These are phyloP conservation scores for Leersia perrieri DNA, from an alignment of 176 grass and related monocot species.

Conservation along the genomic window DNA sequence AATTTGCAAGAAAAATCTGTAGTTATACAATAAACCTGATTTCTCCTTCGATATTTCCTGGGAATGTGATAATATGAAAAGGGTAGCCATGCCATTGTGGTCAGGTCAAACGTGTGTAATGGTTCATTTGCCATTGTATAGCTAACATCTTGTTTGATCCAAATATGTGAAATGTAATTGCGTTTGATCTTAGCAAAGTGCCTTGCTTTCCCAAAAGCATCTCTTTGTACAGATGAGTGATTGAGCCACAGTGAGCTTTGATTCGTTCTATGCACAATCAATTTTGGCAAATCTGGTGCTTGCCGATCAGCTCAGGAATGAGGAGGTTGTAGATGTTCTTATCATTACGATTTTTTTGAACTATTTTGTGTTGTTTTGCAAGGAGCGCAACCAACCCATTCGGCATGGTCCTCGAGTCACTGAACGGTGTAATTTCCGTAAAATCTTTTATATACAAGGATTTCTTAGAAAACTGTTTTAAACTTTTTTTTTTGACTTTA, in stretches of 20 bases:
- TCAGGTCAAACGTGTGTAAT: background rate
- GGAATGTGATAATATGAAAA: background rate
- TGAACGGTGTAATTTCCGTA: no score
- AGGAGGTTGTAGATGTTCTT: no score
- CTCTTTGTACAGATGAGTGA: background rate
- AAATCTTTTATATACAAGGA: no score
- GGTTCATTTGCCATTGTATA: background rate
- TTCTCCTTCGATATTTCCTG: background rate
- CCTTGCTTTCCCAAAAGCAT: background rate
- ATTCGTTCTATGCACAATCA: background rate
- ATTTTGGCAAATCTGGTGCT: background rate
- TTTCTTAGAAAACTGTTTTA: no score
- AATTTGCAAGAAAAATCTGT: no score
- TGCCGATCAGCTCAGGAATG: no score
- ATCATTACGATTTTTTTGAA: no score
- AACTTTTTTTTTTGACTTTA: no score
- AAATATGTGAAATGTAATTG: background rate
- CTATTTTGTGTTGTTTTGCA: no score
- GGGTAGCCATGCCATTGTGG: background rate
- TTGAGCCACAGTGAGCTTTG: no score
- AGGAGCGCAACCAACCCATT: no score
- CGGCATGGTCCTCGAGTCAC: no score
- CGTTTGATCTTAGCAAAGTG: background rate
- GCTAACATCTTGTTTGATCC: background rate
- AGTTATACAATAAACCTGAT: background rate